Percentiles rank a stretch among this genome's conserved stretches.
phyloP scores from a whole-genome alignment of 305 asterid species.

The Petunia hybrid region DNA sequence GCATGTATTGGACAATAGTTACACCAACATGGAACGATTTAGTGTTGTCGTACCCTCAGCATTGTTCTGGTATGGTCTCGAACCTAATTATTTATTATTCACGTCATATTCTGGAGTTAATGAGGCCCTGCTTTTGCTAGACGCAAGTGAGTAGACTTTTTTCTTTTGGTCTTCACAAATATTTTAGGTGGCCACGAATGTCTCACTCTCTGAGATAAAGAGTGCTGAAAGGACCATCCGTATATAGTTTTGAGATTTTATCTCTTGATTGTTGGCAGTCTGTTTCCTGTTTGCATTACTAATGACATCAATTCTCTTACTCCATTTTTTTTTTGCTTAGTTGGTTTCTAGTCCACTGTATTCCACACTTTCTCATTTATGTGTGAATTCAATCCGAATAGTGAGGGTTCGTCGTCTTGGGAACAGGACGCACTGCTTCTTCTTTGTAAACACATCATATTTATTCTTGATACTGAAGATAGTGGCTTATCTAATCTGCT shows the following conservation, averaged over 20 bases:
- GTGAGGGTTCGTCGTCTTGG: not conserved
- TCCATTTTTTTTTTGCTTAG: not conserved
- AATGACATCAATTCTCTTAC: constrained; percentile 9
- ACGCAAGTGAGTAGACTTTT: constrained; percentile 31
- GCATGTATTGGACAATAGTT: constrained; percentile 54
- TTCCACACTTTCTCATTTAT: not conserved
- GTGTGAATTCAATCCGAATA: not conserved
- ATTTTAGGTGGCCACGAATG: too few relatives aligned
- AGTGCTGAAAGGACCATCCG: too few relatives aligned
- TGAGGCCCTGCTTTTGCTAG: constrained; percentile 36
- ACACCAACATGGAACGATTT: constrained; percentile 56
- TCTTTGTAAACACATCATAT: not conserved
- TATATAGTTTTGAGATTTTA: too few relatives aligned
- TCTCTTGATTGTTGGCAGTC: not conserved
- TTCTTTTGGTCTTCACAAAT: not conserved
- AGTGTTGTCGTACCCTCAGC: constrained; percentile 67
- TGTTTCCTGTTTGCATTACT: not conserved
- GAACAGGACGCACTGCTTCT: not conserved
- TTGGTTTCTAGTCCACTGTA: not conserved
- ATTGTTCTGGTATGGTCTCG: constrained; percentile 58
- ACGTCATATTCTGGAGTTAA: constrained; percentile 38
- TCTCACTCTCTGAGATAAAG: too few relatives aligned
- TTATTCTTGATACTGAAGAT: not conserved
- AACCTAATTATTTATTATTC: constrained; percentile 43
- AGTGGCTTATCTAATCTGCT: not conserved